phyloP scores from a whole-genome alignment of 495 filamentous ascomycete species.

The Daldinia loculata region DNA sequence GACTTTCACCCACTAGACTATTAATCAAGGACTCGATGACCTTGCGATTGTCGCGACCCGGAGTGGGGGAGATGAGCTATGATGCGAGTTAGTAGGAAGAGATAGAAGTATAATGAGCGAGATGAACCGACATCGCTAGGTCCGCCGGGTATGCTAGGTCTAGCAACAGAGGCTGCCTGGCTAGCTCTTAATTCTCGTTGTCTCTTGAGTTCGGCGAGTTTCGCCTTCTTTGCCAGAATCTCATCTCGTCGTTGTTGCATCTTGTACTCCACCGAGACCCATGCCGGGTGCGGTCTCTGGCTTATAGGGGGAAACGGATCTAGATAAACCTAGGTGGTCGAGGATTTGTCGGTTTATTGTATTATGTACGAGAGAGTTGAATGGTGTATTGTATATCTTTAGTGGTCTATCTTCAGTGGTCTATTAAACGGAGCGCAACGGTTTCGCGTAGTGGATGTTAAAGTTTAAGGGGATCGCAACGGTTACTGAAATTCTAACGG shows the following conservation, averaged over 20 bases:
- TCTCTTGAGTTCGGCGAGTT: constrained; percentile 92
- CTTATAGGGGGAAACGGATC: neutral
- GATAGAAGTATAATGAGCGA: constrained; percentile 10
- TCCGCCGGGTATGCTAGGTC: constrained; percentile 65
- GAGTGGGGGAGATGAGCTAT: constrained; percentile 73
- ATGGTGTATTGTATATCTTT: neutral
- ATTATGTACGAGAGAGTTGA: neutral
- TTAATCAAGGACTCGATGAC: constrained; percentile 87
- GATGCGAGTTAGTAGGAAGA: constrained; percentile 41
- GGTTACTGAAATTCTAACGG: constrained; percentile 3
- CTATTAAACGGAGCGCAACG: no score
- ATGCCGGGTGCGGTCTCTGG: constrained; percentile 42
- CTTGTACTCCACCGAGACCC: constrained; percentile 50
- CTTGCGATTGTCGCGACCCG: constrained; percentile 74
- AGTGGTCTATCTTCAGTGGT: no score
- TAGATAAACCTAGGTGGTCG: neutral
- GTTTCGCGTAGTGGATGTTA: neutral
- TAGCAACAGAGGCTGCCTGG: constrained; percentile 67
- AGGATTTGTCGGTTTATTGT: neutral
- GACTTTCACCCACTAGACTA: constrained; percentile 77
- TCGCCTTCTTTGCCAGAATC: constrained; percentile 91
- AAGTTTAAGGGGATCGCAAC: neutral
- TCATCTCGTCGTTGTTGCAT: constrained; percentile 92
- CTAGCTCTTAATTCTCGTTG: constrained; percentile 83
- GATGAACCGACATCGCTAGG: constrained; percentile 58